Percentiles rank a stretch among this genome's conserved stretches.
Evolutionary conservation across 768 basidiomycete species (phyloP).

Genomic region (Boletus rex-veris): DNA sequence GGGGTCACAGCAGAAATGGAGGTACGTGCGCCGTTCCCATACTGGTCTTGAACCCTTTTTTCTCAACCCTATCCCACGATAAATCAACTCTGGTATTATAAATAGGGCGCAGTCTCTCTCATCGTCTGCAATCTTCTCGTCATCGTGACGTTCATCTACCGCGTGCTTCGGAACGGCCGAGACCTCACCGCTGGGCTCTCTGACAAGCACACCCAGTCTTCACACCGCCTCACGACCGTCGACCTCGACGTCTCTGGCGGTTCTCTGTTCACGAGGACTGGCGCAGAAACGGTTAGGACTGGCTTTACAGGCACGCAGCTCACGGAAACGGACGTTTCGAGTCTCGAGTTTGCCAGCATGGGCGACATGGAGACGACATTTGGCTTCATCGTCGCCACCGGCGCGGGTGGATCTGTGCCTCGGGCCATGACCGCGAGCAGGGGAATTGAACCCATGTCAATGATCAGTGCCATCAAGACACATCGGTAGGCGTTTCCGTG

Average conservation of each 20-base stretch:
- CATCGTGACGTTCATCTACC: conserved; percentile 35
- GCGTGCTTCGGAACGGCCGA: conserved; percentile 5
- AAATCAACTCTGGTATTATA: not conserved
- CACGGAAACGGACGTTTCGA: conserved; percentile 9
- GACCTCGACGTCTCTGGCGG: conserved; percentile 18
- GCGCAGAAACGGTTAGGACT: too few relatives aligned
- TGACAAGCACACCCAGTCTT: not conserved
- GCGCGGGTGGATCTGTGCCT: not conserved
- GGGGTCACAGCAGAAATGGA: conserved; percentile 40
- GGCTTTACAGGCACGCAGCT: not conserved
- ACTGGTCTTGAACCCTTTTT: not conserved
- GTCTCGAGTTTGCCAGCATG: not conserved
- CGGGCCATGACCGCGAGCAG: too few relatives aligned
- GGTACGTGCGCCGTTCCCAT: conserved; percentile 23
- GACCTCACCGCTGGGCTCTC: conserved; percentile 9
- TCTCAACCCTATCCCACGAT: not conserved
- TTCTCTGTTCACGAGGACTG: not conserved
- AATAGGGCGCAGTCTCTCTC: conserved; percentile 36
- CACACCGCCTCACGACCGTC: conserved; percentile 24
- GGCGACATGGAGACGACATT: not conserved
- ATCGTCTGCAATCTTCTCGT: conserved; percentile 43
- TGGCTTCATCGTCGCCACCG: not conserved
- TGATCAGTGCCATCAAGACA: too few relatives aligned
- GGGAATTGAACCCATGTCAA: too few relatives aligned
- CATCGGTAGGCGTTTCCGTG: too few relatives aligned